These are phyloP conservation scores for Guillardia theta DNA, from an alignment of 78 protist genomes.

Conservation along the genomic window DNA sequence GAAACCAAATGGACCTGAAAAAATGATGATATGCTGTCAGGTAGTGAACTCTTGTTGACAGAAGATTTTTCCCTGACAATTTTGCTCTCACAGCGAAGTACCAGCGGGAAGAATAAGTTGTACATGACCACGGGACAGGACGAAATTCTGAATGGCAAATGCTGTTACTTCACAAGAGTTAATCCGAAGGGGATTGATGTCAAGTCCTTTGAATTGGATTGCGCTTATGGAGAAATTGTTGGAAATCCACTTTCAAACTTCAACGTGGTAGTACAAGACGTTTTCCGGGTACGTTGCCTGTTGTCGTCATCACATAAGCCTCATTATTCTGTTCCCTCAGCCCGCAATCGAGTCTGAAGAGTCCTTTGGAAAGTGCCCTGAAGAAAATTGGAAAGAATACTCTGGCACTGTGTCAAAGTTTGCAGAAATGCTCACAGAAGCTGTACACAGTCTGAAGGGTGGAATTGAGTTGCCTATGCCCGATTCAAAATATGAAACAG, in stretches of 20 bases:
- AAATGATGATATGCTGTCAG: background rate
- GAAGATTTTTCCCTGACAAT: background rate
- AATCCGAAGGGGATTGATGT: background rate
- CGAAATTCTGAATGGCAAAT: background rate
- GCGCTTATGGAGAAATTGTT: background rate
- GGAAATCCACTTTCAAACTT: background rate
- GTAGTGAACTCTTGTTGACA: background rate
- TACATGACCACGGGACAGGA: background rate
- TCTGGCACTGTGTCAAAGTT: background rate
- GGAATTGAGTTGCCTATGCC: constrained; percentile 29
- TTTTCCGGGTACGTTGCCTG: background rate
- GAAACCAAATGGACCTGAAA: background rate
- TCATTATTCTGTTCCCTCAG: background rate
- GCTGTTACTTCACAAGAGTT: constrained; percentile 1
- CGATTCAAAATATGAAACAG: background rate
- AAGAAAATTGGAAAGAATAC: background rate
- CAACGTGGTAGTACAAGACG: background rate
- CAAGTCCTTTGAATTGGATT: background rate
- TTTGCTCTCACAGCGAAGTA: background rate
- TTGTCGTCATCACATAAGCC: background rate
- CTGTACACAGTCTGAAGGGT: background rate
- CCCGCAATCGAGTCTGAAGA: background rate
- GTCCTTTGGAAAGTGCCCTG: background rate
- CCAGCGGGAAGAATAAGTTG: background rate
- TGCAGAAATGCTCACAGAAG: background rate